Evolutionary conservation across 441 rosid genomes (phyloP).

Genomic region (Gossypium davidsonii): DNA sequence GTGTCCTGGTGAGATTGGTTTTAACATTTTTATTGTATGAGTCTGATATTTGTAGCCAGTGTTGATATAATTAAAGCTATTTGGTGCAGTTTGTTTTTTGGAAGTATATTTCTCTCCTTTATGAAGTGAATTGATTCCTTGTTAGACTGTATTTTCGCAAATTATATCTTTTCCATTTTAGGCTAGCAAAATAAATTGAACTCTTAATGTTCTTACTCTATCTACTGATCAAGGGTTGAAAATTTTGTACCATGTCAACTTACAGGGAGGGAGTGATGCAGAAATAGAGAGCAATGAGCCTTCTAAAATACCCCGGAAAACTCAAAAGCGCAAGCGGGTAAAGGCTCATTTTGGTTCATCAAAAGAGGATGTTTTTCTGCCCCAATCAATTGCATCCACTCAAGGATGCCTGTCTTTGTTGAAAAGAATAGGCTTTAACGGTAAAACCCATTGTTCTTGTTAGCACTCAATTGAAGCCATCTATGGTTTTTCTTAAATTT

Average conservation of each 20-base stretch:
- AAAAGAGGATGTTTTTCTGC: constrained; percentile 39
- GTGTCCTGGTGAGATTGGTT: constrained; percentile 55
- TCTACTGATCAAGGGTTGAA: background rate
- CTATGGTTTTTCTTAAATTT: background rate
- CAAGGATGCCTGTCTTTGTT: constrained; percentile 66
- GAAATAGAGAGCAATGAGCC: constrained; percentile 63
- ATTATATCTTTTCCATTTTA: constrained; percentile 16
- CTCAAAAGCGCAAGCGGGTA: constrained; percentile 56
- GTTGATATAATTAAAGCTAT: background rate
- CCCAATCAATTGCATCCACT: constrained; percentile 35
- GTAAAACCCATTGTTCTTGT: constrained; percentile 32
- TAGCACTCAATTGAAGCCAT: background rate
- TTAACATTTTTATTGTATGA: background rate
- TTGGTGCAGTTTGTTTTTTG: background rate
- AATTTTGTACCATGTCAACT: constrained; percentile 10
- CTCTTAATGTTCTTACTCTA: background rate
- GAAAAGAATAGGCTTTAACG: constrained; percentile 51
- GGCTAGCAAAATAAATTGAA: background rate
- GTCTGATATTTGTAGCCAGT: background rate
- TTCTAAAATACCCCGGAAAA: constrained; percentile 33
- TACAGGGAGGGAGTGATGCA: constrained; percentile 69
- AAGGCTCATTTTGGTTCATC: constrained; percentile 33
- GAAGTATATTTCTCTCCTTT: background rate
- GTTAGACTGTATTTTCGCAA: background rate
- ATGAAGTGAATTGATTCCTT: background rate